These are phyloP conservation scores for Dillenia turbinata DNA, from an alignment of 164 flowering plant genomes.

Conservation along the genomic window DNA sequence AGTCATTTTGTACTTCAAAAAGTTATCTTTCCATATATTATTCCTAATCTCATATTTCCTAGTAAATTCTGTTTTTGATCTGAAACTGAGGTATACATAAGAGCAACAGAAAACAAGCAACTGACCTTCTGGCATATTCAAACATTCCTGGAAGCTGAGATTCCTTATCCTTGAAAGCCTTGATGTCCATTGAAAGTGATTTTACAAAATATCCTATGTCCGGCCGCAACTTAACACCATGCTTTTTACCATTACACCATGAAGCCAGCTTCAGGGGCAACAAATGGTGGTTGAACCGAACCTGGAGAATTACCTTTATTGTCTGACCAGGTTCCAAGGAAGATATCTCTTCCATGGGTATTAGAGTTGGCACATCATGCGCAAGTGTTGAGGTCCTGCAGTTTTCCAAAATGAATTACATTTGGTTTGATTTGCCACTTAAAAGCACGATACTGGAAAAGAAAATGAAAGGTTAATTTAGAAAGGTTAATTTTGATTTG, in stretches of 20 bases:
- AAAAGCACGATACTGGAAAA: too few relatives aligned
- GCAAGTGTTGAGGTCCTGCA: conserved; percentile 39
- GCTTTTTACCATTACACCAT: conserved; percentile 48
- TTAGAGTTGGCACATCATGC: conserved; percentile 42
- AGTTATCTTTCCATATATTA: too few relatives aligned
- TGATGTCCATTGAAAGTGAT: conserved; percentile 67
- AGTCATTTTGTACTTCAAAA: too few relatives aligned
- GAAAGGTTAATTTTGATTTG: conserved; percentile 7
- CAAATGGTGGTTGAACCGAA: conserved; percentile 83
- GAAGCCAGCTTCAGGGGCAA: conserved; percentile 75
- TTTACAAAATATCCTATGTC: conserved; percentile 90
- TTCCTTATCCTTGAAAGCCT: conserved; percentile 51
- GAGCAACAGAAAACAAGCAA: neutral
- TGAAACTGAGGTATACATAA: too few relatives aligned
- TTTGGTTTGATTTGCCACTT: too few relatives aligned
- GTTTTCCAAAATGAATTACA: conserved; percentile 6
- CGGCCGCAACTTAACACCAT: conserved; percentile 79
- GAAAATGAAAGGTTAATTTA: too few relatives aligned
- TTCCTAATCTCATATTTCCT: too few relatives aligned
- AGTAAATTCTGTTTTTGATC: too few relatives aligned
- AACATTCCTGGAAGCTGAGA: conserved; percentile 88
- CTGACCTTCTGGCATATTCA: conserved; percentile 76
- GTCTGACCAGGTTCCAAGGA: conserved; percentile 64
- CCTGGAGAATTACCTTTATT: conserved; percentile 44
- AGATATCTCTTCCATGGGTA: conserved; percentile 67